Percentiles rank a stretch among this genome's conserved stretches.
phyloP scores from a whole-genome alignment of 2,329 filamentous ascomycete genomes.

The Trichophyton rubrum region DNA sequence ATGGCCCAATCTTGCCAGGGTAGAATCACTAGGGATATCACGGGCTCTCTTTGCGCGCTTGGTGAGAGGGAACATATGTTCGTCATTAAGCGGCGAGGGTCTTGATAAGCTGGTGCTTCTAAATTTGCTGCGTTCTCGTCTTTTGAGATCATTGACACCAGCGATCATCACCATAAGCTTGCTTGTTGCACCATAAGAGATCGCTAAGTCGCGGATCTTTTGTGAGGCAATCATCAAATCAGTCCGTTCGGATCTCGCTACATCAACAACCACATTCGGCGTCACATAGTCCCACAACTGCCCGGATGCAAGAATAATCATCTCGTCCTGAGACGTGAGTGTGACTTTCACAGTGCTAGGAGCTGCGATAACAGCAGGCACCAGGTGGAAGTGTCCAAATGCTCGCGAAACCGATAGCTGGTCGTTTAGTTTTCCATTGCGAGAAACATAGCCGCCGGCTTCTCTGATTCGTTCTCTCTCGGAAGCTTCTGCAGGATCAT shows the following conservation, averaged over 20 bases:
- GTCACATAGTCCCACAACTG: conserved; percentile 94
- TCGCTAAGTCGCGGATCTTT: conserved; percentile 85
- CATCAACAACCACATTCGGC: conserved; percentile 80
- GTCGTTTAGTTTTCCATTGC: conserved; percentile 89
- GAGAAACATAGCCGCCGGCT: conserved; percentile 88
- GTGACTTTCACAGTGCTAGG: conserved; percentile 69
- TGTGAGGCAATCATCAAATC: conserved; percentile 93
- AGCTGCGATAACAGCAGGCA: conserved; percentile 84
- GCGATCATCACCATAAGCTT: conserved; percentile 99
- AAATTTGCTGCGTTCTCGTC: conserved; percentile 62
- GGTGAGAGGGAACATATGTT: conserved; percentile 47
- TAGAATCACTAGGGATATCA: conserved; percentile 63
- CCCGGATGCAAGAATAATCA: conserved; percentile 77
- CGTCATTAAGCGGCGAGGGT: conserved; percentile 57
- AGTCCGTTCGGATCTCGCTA: conserved; percentile 70
- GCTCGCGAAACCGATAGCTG: conserved; percentile 80
- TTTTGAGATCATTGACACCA: conserved; percentile 80
- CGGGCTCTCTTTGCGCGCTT: conserved; percentile 51
- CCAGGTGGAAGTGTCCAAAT: conserved; percentile 86
- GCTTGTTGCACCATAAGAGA: conserved; percentile 82
- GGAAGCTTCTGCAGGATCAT: conserved; percentile 75
- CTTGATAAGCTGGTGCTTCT: conserved; percentile 76
- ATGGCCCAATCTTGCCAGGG: conserved; percentile 75
- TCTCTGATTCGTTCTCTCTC: conserved; percentile 86
- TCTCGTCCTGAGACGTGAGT: conserved; percentile 80